Conservation (phyloP, 768 basidiomycete genomes). For the Russula abietina region DNA sequence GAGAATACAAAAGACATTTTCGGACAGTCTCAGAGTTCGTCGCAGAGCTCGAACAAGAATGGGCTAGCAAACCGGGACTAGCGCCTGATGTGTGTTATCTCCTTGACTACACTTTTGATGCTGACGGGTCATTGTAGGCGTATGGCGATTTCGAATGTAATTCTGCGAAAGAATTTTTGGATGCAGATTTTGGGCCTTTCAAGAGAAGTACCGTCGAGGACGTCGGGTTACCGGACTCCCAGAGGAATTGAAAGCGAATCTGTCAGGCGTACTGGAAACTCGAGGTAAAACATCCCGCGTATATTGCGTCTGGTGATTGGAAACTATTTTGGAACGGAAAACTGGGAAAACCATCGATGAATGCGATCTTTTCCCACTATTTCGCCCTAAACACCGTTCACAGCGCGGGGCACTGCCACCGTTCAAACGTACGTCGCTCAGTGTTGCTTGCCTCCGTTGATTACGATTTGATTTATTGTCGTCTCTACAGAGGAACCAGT, state of each 20-base stretch:
- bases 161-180: not conserved
- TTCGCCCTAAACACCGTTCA: not conserved
- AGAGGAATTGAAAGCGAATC: not conserved
- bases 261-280: not conserved
- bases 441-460: not conserved
- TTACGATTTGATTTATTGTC: not conserved
- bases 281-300: not conserved
- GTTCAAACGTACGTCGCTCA: not conserved
- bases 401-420: too few relatives aligned
- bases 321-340: not conserved
- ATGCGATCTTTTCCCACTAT: not conserved
- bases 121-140: not conserved
- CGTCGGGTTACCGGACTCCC: not conserved
- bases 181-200: not conserved
- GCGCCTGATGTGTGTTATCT: not conserved
- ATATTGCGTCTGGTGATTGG: not conserved
- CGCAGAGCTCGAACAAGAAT: not conserved
- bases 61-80: not conserved
- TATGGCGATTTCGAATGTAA: fast-evolving
- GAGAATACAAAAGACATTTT: too few relatives aligned
- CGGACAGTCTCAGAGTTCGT: not conserved
- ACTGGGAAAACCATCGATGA: not conserved
- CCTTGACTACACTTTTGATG: not conserved
- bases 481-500: not conserved
- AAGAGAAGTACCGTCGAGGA: not conserved